phyloP scores from a whole-genome alignment of 805 yeast genomes.

The Pachysolen tannophilus region DNA sequence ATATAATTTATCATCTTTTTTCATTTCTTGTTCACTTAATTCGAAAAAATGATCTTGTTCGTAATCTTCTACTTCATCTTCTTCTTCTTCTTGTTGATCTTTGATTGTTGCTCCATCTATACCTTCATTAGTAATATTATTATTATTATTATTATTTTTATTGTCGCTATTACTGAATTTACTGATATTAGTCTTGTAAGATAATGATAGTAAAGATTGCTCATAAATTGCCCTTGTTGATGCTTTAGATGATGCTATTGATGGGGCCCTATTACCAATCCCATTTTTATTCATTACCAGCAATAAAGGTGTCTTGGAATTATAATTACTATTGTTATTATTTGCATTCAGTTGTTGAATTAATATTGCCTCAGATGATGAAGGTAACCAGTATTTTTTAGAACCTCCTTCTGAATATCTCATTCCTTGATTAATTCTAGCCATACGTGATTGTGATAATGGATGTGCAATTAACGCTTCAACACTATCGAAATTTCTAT shows the following conservation, averaged over 20 bases:
- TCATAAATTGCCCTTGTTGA: constrained; percentile 4
- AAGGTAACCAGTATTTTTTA: constrained; percentile 71
- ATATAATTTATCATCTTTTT: constrained; percentile 27
- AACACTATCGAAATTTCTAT: constrained; percentile 75
- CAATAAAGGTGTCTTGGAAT: too few relatives aligned
- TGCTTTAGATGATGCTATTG: constrained; percentile 12
- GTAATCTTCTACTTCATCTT: neutral
- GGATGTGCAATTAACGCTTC: constrained; percentile 66
- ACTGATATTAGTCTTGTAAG: too few relatives aligned
- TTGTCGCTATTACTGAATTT: too few relatives aligned
- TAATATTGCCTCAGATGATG: neutral
- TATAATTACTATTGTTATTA: too few relatives aligned
- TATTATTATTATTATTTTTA: too few relatives aligned
- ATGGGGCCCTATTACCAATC: too few relatives aligned
- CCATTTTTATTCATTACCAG: too few relatives aligned
- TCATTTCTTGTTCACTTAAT: constrained; percentile 19
- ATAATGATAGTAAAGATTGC: too few relatives aligned
- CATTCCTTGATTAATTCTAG: constrained; percentile 74
- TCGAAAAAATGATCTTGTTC: neutral
- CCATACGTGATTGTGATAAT: constrained; percentile 51
- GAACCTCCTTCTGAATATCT: constrained; percentile 75
- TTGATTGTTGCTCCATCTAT: too few relatives aligned
- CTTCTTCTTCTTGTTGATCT: neutral
- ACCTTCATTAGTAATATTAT: too few relatives aligned
- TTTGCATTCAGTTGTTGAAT: too few relatives aligned